Conservation (phyloP, 2,329 filamentous ascomycete genomes). For the Thielaviopsis punctulata region DNA sequence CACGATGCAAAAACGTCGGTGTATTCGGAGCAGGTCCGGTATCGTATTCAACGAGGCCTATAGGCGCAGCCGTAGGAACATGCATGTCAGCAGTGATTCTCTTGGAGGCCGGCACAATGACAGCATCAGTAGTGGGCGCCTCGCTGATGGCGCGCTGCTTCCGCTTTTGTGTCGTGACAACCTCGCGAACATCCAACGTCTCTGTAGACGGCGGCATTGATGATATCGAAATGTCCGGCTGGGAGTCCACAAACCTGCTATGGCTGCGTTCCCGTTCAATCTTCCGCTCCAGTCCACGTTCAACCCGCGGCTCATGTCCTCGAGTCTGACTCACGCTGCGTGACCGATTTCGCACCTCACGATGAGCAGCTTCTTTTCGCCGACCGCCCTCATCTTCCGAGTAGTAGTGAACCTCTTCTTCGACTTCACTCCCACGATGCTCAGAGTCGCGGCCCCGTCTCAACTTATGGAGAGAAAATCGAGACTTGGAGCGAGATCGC, state of each 20-base stretch:
- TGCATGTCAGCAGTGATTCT: background rate
- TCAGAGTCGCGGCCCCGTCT: conserved; percentile 10
- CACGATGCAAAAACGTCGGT: background rate
- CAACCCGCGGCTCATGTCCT: background rate
- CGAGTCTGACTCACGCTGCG: background rate
- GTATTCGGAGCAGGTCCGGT: background rate
- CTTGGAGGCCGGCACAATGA: background rate
- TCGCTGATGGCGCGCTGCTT: background rate
- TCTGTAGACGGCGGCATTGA: conserved; percentile 3
- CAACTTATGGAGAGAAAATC: conserved; percentile 2
- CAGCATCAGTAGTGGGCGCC: conserved; percentile 1
- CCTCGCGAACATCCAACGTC: background rate
- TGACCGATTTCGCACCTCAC: conserved; percentile 18
- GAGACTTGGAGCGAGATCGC: conserved; percentile 18
- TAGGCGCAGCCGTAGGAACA: background rate
- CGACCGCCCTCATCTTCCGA: conserved; percentile 22
- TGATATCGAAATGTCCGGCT: conserved; percentile 8
- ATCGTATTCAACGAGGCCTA: conserved; percentile 1
- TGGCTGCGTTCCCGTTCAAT: conserved; percentile 10
- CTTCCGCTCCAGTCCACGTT: conserved; percentile 16
- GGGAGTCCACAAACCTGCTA: conserved; percentile 5
- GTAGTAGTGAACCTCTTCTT: conserved; percentile 1
- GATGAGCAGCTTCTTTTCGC: conserved; percentile 14
- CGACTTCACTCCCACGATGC: conserved; percentile 14
- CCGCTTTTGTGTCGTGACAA: background rate